These are phyloP conservation scores for Backusella australiensis DNA, from an alignment of 192 early-diverging fungal species.

Conservation along the genomic window DNA sequence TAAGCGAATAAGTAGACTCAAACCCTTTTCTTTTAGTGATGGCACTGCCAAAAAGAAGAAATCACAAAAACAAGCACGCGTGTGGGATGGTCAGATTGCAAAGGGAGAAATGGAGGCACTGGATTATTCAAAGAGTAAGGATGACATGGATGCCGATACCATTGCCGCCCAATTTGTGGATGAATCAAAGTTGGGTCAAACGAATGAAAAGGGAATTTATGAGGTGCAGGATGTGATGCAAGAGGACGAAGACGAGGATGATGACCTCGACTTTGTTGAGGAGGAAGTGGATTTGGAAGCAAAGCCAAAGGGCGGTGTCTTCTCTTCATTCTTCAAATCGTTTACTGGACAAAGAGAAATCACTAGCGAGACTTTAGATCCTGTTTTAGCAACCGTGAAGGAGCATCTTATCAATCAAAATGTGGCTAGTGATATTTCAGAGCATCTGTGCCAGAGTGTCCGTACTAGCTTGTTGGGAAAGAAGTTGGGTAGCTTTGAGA, in stretches of 20 bases:
- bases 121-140: slow-evolving; percentile 39
- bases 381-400: slow-evolving; percentile 86
- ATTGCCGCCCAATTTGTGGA: slow-evolving; percentile 44
- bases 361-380: slow-evolving; percentile 66
- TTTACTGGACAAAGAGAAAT: slow-evolving; percentile 74
- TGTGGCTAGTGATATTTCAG: slow-evolving; percentile 86
- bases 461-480: slow-evolving; percentile 66
- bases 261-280: slow-evolving; percentile 55
- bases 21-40: slow-evolving; percentile 9
- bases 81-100: slow-evolving; percentile 74
- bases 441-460: slow-evolving; percentile 83
- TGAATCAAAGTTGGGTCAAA: slow-evolving; percentile 57
- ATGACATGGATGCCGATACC: slow-evolving; percentile 14
- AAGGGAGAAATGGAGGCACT: slow-evolving; percentile 52
- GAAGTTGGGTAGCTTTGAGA: slow-evolving; percentile 74
- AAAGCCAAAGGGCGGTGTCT: slow-evolving; percentile 35
- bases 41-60: slow-evolving; percentile 42
- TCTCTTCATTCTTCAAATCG: slow-evolving; percentile 70
- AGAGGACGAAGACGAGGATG: slow-evolving; percentile 43
- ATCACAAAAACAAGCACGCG: slow-evolving; percentile 60
- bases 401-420: slow-evolving; percentile 92
- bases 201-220: slow-evolving; percentile 69
- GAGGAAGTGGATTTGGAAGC: slow-evolving; percentile 36
- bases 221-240: slow-evolving; percentile 72
- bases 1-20: neutral